These are phyloP conservation scores for Notholithocarpus densiflorus DNA, from an alignment of 306 rosid genomes.

Conservation along the genomic window DNA sequence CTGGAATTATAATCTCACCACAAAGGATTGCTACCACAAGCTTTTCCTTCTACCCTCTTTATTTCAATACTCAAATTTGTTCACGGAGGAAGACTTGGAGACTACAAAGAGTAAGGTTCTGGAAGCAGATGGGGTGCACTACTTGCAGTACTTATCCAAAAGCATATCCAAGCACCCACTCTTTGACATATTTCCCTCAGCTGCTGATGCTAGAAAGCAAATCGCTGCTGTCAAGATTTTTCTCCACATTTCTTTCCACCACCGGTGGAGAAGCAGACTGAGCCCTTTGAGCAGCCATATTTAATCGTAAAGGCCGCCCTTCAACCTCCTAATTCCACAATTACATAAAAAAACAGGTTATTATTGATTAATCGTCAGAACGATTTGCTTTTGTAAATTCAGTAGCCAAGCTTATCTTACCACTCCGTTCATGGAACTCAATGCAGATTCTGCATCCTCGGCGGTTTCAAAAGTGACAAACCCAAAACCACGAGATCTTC, in stretches of 20 bases:
- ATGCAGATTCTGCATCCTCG: slow-evolving; percentile 55
- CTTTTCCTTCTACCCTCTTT: background rate
- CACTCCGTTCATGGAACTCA: slow-evolving; percentile 74
- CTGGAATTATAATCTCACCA: background rate
- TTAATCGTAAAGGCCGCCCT: slow-evolving; percentile 71
- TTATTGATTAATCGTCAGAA: background rate
- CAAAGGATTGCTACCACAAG: background rate
- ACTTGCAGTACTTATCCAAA: background rate
- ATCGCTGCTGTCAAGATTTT: slow-evolving; percentile 40
- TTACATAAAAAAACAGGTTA: background rate
- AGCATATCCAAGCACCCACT: background rate
- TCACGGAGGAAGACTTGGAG: background rate
- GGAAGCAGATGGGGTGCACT: too few species aligned
- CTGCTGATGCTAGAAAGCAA: slow-evolving; percentile 55
- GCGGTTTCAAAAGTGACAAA: slow-evolving; percentile 77
- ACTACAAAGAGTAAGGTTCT: background rate
- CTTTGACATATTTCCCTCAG: slow-evolving; percentile 23
- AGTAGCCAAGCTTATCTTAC: slow-evolving; percentile 42
- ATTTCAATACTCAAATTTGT: background rate
- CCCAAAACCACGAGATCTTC: slow-evolving; percentile 87
- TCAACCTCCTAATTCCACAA: slow-evolving; percentile 60
- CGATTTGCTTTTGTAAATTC: background rate
- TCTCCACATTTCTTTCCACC: slow-evolving; percentile 22
- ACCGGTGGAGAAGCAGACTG: slow-evolving; percentile 32
- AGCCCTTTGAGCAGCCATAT: slow-evolving; percentile 46